Conservation (phyloP, 805 yeast species). For the Dipodascopsis uninucleata region DNA sequence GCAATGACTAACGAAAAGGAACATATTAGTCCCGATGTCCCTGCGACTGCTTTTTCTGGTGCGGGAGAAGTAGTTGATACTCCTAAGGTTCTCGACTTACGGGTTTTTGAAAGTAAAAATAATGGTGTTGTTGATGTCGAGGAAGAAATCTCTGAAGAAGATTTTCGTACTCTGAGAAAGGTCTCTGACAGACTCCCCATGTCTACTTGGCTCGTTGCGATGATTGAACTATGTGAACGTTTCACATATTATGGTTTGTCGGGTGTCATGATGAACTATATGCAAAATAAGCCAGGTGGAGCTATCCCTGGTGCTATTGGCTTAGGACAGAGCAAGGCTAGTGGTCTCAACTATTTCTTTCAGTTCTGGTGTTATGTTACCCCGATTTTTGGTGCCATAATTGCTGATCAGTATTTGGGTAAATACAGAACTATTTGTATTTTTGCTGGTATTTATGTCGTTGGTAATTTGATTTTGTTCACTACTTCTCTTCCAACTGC, state of each 20-base stretch:
- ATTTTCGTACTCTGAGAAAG: constrained; percentile 49
- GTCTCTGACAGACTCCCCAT: constrained; percentile 51
- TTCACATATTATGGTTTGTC: constrained; percentile 76
- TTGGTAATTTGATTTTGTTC: constrained; percentile 62
- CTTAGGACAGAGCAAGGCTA: constrained; percentile 59
- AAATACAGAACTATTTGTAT: constrained; percentile 64
- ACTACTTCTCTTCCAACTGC: constrained; percentile 66
- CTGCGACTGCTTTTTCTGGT: too few relatives aligned
- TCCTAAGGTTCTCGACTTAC: too few relatives aligned
- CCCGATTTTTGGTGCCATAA: constrained; percentile 71
- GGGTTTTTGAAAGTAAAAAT: too few relatives aligned
- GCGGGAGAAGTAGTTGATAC: too few relatives aligned
- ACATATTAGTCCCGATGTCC: too few relatives aligned
- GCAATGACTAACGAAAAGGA: too few relatives aligned
- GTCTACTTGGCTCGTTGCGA: constrained; percentile 59
- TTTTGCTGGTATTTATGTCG: constrained; percentile 55
- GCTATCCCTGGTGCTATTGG: constrained; percentile 54
- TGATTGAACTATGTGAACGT: constrained; percentile 78
- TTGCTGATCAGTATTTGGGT: constrained; percentile 73
- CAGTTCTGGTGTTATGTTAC: constrained; percentile 81
- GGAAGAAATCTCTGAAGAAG: constrained; percentile 51
- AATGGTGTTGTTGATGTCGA: not conserved
- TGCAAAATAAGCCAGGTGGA: constrained; percentile 50
- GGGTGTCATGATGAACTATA: constrained; percentile 74
- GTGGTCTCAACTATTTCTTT: constrained; percentile 68